Conservation (phyloP, 305 asterid genomes). For the Fraxinus dipetala region DNA sequence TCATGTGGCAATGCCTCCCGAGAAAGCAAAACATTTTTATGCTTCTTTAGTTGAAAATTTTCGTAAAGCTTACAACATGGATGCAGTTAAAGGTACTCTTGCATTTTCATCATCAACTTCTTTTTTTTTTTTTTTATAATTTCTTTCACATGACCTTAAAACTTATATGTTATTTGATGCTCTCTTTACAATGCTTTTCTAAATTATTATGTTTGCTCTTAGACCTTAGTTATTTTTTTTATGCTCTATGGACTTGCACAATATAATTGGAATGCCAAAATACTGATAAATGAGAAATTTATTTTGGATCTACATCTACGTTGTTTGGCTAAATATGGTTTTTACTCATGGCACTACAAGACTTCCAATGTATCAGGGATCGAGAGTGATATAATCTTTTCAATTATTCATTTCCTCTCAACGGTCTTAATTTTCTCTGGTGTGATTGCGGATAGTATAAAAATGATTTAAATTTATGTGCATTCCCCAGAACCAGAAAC, state of each 20-base stretch:
- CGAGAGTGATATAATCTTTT: not conserved
- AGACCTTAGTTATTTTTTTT: not conserved
- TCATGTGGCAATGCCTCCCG: conserved; percentile 96
- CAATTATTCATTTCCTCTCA: not conserved
- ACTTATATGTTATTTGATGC: not conserved
- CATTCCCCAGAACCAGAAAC: not conserved
- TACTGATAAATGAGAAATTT: not conserved
- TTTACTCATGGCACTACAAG: not conserved
- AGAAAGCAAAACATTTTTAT: conserved; percentile 65
- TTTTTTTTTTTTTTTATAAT: not conserved
- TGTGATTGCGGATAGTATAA: not conserved
- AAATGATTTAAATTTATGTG: not conserved
- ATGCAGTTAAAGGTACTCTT: conserved; percentile 64
- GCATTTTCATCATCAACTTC: not conserved
- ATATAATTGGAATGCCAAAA: not conserved
- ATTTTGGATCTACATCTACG: not conserved
- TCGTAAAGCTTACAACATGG: conserved; percentile 63
- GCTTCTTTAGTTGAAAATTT: conserved; percentile 70
- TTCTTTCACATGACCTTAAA: not conserved
- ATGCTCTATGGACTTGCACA: conserved; percentile 1
- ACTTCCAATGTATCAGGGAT: not conserved
- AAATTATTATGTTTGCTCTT: not conserved
- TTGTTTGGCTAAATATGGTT: not conserved
- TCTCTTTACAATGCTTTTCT: not conserved
- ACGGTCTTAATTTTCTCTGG: not conserved